phyloP scores from a whole-genome alignment of 495 filamentous ascomycete species.

The Xylaria flabelliformis region DNA sequence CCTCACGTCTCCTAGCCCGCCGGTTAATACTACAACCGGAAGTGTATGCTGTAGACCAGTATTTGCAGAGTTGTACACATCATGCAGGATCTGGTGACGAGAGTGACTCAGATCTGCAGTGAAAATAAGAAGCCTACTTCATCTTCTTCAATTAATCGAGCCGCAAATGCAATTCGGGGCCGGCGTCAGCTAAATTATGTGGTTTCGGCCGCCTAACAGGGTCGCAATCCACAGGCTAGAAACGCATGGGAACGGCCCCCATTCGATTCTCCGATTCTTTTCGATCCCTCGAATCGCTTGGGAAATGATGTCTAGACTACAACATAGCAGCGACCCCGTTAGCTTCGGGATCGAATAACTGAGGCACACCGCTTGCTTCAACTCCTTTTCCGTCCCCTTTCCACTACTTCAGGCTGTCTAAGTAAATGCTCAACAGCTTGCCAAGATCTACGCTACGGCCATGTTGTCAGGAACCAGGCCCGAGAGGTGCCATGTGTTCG shows the following conservation, averaged over 20 bases:
- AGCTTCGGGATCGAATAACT: not conserved
- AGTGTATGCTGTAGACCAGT: not conserved
- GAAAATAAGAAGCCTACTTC: slow-evolving; percentile 4
- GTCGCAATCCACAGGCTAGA: slow-evolving; percentile 9
- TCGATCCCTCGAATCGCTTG: slow-evolving; percentile 6
- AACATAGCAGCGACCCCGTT: not conserved
- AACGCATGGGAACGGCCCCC: slow-evolving; percentile 21
- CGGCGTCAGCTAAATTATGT: slow-evolving; percentile 19
- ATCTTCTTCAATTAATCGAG: slow-evolving; percentile 1
- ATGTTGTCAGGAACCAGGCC: slow-evolving; percentile 8
- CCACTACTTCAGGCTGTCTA: not conserved
- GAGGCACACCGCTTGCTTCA: slow-evolving; percentile 17
- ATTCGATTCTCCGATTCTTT: slow-evolving; percentile 6
- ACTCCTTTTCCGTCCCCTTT: not conserved
- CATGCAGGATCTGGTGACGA: not conserved
- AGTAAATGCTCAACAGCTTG: not conserved
- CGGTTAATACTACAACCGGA: slow-evolving; percentile 13
- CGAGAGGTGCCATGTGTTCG: slow-evolving; percentile 29
- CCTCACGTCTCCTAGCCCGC: slow-evolving; percentile 8
- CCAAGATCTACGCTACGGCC: not conserved
- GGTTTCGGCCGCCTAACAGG: slow-evolving; percentile 9
- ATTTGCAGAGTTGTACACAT: not conserved
- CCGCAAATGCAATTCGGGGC: slow-evolving; percentile 6
- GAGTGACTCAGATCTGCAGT: not conserved
- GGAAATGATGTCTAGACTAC: slow-evolving; percentile 1